These are phyloP conservation scores for Williopsis jadinii DNA, from an alignment of 1,139 yeast genomes.

Conservation along the genomic window DNA sequence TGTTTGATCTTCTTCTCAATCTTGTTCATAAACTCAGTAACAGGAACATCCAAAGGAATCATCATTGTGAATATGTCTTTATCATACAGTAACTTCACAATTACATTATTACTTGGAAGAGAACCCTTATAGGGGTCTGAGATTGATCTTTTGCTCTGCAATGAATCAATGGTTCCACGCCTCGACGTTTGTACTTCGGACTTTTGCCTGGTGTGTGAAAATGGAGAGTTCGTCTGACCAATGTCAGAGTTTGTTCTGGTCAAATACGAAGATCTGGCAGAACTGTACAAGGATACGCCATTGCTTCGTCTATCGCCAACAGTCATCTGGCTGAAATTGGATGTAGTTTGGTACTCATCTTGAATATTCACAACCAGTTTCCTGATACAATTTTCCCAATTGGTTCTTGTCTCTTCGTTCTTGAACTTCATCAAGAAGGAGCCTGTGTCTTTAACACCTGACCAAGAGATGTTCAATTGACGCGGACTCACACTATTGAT, in stretches of 20 bases:
- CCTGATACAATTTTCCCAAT: slow-evolving; percentile 60
- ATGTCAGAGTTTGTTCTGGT: slow-evolving; percentile 18
- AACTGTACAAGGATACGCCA: slow-evolving; percentile 17
- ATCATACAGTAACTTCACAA: slow-evolving; percentile 31
- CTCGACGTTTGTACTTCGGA: slow-evolving; percentile 26
- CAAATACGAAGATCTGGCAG: slow-evolving; percentile 20
- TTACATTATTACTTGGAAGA: slow-evolving; percentile 28
- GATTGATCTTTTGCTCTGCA: slow-evolving; percentile 29
- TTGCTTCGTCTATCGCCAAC: slow-evolving; percentile 20
- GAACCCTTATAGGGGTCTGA: slow-evolving; percentile 32
- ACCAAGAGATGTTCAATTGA: slow-evolving; percentile 67
- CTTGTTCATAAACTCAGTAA: slow-evolving; percentile 26
- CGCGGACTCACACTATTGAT: slow-evolving; percentile 38
- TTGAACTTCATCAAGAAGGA: slow-evolving; percentile 63
- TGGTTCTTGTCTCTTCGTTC: slow-evolving; percentile 62
- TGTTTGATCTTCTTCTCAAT: slow-evolving; percentile 33
- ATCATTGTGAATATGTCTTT: slow-evolving; percentile 32
- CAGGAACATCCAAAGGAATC: slow-evolving; percentile 26
- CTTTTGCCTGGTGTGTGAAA: slow-evolving; percentile 25
- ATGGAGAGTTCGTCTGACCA: slow-evolving; percentile 9
- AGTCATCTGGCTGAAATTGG: slow-evolving; percentile 13
- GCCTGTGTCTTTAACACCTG: slow-evolving; percentile 71
- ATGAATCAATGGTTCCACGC: slow-evolving; percentile 26
- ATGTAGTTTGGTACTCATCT: slow-evolving; percentile 23
- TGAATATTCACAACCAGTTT: slow-evolving; percentile 29